These are phyloP conservation scores for Hydrangea macrophylla DNA, from an alignment of 148 eudicot genomes.

Conservation along the genomic window DNA sequence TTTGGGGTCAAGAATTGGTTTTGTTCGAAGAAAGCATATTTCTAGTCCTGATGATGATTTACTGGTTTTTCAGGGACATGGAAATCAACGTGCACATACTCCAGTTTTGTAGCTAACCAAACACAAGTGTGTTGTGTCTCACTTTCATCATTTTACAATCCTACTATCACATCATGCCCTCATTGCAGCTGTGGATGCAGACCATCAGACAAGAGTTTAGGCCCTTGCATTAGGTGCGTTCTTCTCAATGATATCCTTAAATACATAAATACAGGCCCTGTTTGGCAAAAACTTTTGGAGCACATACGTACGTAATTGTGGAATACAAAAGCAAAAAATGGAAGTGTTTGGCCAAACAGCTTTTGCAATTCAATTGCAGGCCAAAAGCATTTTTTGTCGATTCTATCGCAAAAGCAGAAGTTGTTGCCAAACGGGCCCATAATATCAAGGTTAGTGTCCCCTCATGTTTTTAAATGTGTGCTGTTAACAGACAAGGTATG, in stretches of 20 bases:
- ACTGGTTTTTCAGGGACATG: constrained; percentile 39
- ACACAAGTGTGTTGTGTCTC: constrained; percentile 43
- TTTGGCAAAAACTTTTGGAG: too few species aligned
- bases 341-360: too few species aligned
- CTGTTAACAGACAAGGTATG: constrained; percentile 20
- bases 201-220: constrained; percentile 15
- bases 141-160: constrained; percentile 44
- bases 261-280: too few species aligned
- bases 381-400: too few species aligned
- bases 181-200: constrained; percentile 44
- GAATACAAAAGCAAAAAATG: too few species aligned
- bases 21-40: neutral
- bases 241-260: neutral
- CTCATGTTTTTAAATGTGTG: neutral
- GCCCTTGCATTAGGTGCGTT: constrained; percentile 32
- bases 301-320: too few species aligned
- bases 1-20: neutral
- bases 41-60: neutral
- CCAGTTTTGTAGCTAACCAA: constrained; percentile 37
- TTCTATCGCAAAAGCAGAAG: too few species aligned
- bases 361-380: neutral
- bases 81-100: constrained; percentile 48
- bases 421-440: too few species aligned
- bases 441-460: too few species aligned
- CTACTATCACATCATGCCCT: constrained; percentile 36